Evolutionary conservation across 805 yeast genomes (phyloP).

Genomic region (Metschnikowia arizonensis): DNA sequence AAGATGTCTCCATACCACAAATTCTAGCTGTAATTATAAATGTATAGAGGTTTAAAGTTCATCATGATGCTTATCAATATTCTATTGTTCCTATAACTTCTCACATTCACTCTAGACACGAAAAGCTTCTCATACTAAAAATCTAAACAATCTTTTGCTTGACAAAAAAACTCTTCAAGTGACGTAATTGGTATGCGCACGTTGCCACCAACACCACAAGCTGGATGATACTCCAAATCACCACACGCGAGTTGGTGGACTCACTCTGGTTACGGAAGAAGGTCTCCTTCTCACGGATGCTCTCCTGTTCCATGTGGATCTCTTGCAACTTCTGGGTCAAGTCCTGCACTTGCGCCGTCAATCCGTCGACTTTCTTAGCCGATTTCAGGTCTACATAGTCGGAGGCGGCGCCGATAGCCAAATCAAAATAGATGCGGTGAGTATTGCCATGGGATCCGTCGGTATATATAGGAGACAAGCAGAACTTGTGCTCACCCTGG

Average conservation of each 20-base stretch:
- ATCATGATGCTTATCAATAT: no score
- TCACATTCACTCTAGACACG: no score
- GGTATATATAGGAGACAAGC: slow-evolving; percentile 58
- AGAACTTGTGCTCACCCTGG: slow-evolving; percentile 79
- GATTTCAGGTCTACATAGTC: slow-evolving; percentile 61
- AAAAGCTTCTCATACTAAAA: no score
- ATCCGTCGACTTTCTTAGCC: slow-evolving; percentile 48
- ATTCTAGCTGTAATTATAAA: no score
- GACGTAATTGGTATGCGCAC: slow-evolving; percentile 72
- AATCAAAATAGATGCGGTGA: slow-evolving; percentile 71
- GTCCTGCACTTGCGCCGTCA: slow-evolving; percentile 53
- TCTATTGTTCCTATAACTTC: no score
- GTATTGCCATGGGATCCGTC: slow-evolving; percentile 63
- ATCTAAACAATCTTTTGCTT: slow-evolving; percentile 78
- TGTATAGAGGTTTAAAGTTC: no score
- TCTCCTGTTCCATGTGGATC: slow-evolving; percentile 61
- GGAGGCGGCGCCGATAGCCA: slow-evolving; percentile 61
- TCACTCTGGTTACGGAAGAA: slow-evolving; percentile 75
- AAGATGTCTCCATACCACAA: no score
- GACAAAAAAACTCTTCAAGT: slow-evolving; percentile 75
- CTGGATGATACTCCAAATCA: slow-evolving; percentile 73
- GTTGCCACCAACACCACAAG: slow-evolving; percentile 60
- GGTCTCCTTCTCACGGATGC: slow-evolving; percentile 74
- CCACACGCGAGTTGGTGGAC: slow-evolving; percentile 65
- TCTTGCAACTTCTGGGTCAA: slow-evolving; percentile 55